Evolutionary conservation across 179 eudicot genomes (phyloP).

Genomic region (Vitellaria paradoxa): DNA sequence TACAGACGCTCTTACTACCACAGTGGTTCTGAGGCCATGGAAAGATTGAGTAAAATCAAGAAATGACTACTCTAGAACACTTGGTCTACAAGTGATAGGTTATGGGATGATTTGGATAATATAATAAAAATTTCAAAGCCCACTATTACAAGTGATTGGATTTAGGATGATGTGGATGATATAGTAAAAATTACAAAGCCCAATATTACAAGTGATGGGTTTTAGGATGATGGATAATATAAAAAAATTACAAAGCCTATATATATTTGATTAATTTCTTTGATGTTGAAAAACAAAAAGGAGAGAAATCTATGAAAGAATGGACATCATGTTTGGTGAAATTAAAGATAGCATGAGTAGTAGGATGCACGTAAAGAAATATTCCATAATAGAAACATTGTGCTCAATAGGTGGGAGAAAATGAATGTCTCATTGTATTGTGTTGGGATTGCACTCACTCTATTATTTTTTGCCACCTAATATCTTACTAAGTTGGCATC

Average conservation of each 20-base stretch:
- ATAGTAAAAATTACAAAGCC: slow-evolving; percentile 18
- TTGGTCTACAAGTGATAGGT: not conserved
- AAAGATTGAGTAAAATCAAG: slow-evolving; percentile 9
- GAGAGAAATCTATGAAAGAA: slow-evolving; percentile 26
- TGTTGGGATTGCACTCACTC: slow-evolving; percentile 13
- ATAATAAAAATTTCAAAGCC: slow-evolving; percentile 16
- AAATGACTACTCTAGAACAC: not conserved
- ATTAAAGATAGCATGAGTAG: slow-evolving; percentile 12
- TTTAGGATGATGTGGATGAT: slow-evolving; percentile 19
- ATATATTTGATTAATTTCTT: slow-evolving; percentile 1
- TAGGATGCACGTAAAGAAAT: not conserved
- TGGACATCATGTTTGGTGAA: slow-evolving; percentile 30
- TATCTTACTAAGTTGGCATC: slow-evolving; percentile 8
- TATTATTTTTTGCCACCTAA: slow-evolving; percentile 2
- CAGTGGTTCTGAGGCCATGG: slow-evolving; percentile 13
- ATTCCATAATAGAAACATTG: not conserved
- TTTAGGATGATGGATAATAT: no score
- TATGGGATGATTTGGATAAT: slow-evolving; percentile 26
- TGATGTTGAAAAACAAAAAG: slow-evolving; percentile 25
- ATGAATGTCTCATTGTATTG: slow-evolving; percentile 16
- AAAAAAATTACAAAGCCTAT: no score
- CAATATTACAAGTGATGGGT: no score
- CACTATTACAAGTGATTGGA: not conserved
- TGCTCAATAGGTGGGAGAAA: slow-evolving; percentile 11
- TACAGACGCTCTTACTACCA: slow-evolving; percentile 15